These are phyloP conservation scores for Globisporangium uncinulatum DNA, from an alignment of 352 stramenopile genomes.

Conservation along the genomic window DNA sequence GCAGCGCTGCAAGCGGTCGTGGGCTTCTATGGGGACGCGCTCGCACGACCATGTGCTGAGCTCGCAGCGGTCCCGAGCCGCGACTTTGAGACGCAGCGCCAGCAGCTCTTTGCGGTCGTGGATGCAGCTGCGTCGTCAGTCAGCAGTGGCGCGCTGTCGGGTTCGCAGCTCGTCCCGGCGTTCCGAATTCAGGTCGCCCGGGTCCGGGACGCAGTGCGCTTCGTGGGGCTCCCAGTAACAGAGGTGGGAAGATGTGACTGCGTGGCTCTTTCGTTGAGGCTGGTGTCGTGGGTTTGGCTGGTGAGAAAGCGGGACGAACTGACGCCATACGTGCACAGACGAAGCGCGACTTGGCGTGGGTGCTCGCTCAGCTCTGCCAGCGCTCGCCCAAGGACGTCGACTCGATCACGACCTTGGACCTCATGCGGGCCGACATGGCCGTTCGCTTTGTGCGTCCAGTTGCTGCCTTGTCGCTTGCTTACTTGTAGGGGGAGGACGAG, in stretches of 20 bases:
- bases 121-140: background rate
- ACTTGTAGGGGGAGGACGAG: too few relatives aligned
- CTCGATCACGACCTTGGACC: slow-evolving; percentile 63
- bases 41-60: slow-evolving; percentile 31
- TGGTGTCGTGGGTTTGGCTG: background rate
- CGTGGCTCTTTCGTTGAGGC: too few relatives aligned
- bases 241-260: slow-evolving; percentile 13
- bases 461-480: background rate
- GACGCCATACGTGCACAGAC: slow-evolving; percentile 3
- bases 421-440: slow-evolving; percentile 77
- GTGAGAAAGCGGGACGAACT: too few relatives aligned
- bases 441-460: slow-evolving; percentile 61
- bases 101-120: slow-evolving; percentile 51
- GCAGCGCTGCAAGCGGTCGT: slow-evolving; percentile 33
- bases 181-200: slow-evolving; percentile 27
- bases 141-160: slow-evolving; percentile 3
- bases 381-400: slow-evolving; percentile 36
- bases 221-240: slow-evolving; percentile 33
- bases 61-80: slow-evolving; percentile 33
- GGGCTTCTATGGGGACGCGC: slow-evolving; percentile 25
- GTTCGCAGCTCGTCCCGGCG: slow-evolving; percentile 13
- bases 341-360: slow-evolving; percentile 40
- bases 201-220: slow-evolving; percentile 24
- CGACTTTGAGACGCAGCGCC: slow-evolving; percentile 44
- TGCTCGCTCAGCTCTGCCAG: slow-evolving; percentile 46